Evolutionary conservation across 805 yeast genomes (phyloP).

Genomic region (Hanseniaspora nectarophila): DNA sequence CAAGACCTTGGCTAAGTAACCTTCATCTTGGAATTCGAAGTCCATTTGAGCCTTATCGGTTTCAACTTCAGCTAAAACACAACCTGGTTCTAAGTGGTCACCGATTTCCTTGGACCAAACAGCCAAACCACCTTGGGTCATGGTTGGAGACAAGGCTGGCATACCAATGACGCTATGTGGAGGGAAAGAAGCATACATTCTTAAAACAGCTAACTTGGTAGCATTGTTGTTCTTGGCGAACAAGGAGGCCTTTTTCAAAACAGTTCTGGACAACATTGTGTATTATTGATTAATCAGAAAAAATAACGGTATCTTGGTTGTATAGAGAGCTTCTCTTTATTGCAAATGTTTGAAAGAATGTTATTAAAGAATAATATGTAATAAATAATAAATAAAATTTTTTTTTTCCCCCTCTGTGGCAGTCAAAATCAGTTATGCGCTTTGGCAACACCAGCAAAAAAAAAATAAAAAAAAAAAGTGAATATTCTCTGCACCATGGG

Average conservation of each 20-base stretch:
- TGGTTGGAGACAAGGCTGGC: slow-evolving; percentile 99
- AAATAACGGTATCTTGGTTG: too few species aligned
- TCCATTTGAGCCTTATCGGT: slow-evolving; percentile 98
- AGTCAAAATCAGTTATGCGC: too few species aligned
- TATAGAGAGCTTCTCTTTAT: too few species aligned
- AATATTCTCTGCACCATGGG: background rate
- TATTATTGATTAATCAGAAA: too few species aligned
- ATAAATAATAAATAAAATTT: slow-evolving; percentile 15
- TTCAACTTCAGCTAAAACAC: slow-evolving; percentile 89
- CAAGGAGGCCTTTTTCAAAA: slow-evolving; percentile 24
- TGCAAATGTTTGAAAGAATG: too few species aligned
- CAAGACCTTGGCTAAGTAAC: slow-evolving; percentile 76
- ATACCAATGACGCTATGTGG: slow-evolving; percentile 79
- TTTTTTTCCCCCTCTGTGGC: background rate
- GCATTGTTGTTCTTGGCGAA: slow-evolving; percentile 24
- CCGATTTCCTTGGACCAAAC: slow-evolving; percentile 85
- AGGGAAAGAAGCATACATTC: slow-evolving; percentile 46
- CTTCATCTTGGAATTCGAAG: slow-evolving; percentile 96
- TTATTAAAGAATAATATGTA: too few species aligned
- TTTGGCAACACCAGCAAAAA: background rate
- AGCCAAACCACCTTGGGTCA: slow-evolving; percentile 90
- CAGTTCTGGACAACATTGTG: slow-evolving; percentile 15
- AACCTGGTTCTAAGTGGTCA: slow-evolving; percentile 82
- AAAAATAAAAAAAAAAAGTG: background rate
- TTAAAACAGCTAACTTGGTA: slow-evolving; percentile 21